Conservation (phyloP, 495 filamentous ascomycete genomes). For the Talaromyces stipitatus region DNA sequence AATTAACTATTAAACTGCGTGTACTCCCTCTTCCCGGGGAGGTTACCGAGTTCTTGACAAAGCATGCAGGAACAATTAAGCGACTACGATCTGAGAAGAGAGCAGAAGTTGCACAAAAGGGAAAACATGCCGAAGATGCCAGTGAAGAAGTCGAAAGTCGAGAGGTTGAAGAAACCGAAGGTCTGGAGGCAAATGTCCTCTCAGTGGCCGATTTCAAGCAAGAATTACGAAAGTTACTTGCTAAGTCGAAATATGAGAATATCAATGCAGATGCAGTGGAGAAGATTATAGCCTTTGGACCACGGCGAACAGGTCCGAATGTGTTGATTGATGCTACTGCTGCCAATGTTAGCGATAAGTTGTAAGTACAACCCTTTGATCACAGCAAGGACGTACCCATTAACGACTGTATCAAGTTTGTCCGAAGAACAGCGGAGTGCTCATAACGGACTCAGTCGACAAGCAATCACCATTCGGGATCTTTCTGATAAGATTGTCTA, state of each 20-base stretch:
- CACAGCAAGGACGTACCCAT: not conserved
- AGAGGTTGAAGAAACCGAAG: constrained; percentile 32
- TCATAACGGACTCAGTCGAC: constrained; percentile 1
- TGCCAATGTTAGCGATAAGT: constrained; percentile 62
- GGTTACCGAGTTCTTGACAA: constrained; percentile 79
- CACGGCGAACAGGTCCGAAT: constrained; percentile 77
- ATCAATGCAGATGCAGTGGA: constrained; percentile 72
- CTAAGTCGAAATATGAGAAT: constrained; percentile 53
- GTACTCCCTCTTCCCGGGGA: constrained; percentile 69
- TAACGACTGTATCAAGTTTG: not conserved
- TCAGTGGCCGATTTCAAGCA: constrained; percentile 67
- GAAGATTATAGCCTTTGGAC: constrained; percentile 83
- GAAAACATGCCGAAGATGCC: constrained; percentile 28
- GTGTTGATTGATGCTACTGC: constrained; percentile 79
- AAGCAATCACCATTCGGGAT: constrained; percentile 59
- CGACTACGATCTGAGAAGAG: constrained; percentile 63
- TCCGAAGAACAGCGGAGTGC: constrained; percentile 5
- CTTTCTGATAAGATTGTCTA: constrained; percentile 86
- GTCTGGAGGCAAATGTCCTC: constrained; percentile 45
- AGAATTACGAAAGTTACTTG: constrained; percentile 59
- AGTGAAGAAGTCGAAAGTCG: constrained; percentile 19
- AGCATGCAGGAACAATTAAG: constrained; percentile 73
- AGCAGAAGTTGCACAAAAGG: constrained; percentile 31
- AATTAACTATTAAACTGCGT: constrained; percentile 69
- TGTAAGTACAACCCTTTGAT: constrained; percentile 42